Evolutionary conservation across 345 rosid genomes (phyloP), one percentile per base, ranked within the genome.

Genomic region (Capsella bursapastoris): DNA sequence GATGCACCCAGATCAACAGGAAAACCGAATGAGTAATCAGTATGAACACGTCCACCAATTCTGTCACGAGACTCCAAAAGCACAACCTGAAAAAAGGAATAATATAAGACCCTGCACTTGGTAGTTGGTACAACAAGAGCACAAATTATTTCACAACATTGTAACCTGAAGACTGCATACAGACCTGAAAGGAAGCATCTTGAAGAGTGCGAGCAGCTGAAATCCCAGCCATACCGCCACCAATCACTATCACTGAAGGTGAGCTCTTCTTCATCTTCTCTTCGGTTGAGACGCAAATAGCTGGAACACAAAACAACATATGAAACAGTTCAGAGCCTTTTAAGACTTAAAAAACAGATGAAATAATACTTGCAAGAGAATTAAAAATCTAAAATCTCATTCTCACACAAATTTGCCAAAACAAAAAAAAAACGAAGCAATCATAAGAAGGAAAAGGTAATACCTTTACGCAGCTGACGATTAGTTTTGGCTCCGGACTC

Each of bases 1-100:
- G 98, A 90, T 68, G 99, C 99, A 76, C 99, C 99, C 57, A 92
- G 83, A 81, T 95, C 98, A 61, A 95, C 84, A 35, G 98, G 98
- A 81, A 92, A 95, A 66, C 97, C 98, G 59, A 91, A 89, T 3
- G 98, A 84, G 82, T 75, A 89, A 71, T 91, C 86, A 3, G 98
- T 93, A 72, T 88, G 85, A 74, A 91, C 88, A 44, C 96, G 86
- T 70, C 98, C 97, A 44, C 96, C 98, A 74, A 88, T 79, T 76
- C 98, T 85, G 44, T 91, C 93, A 44, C 96, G 84, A 11, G 98
- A 93, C 81, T 93, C 98, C 80, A 93, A 76, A 72, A 93, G 69
- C 12, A 83, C 74, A 80, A 93, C 98, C 98, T 94, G 78, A 64
- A 37, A 51, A 64, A 45, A 66, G 27, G 50, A 57, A 45, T 5